These are phyloP conservation scores for Fusarium verticillioides DNA, from an alignment of 2,329 filamentous ascomycete species.

Conservation along the genomic window DNA sequence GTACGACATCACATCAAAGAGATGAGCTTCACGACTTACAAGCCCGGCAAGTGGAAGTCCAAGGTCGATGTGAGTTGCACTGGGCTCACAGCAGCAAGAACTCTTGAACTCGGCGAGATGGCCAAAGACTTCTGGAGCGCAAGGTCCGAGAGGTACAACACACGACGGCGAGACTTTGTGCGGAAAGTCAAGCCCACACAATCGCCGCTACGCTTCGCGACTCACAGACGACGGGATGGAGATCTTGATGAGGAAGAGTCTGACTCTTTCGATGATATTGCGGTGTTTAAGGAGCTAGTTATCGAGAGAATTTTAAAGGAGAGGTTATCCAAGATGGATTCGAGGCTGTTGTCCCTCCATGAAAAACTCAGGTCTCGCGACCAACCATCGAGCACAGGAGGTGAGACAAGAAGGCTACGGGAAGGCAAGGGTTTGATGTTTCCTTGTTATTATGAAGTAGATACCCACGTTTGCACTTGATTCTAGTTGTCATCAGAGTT, in stretches of 20 bases:
- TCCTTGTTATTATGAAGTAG: conserved; percentile 17
- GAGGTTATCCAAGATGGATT: not conserved
- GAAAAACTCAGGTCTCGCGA: not conserved
- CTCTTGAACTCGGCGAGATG: conserved; percentile 16
- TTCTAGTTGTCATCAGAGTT: not conserved
- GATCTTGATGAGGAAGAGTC: conserved; percentile 14
- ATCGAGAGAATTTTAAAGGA: not conserved
- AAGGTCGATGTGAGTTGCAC: not conserved
- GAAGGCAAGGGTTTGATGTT: conserved; percentile 12
- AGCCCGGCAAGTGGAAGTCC: conserved; percentile 3
- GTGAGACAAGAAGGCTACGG: not conserved
- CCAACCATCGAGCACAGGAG: not conserved
- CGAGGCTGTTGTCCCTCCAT: not conserved
- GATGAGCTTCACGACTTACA: not conserved
- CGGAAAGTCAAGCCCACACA: conserved; percentile 5
- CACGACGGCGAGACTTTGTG: conserved; percentile 9
- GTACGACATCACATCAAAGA: not conserved
- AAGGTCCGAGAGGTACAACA: conserved; percentile 12
- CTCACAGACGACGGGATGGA: not conserved
- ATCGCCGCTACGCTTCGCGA: conserved; percentile 10
- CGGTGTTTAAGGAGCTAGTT: not conserved
- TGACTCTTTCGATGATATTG: conserved; percentile 12
- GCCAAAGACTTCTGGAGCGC: conserved; percentile 26
- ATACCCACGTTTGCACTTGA: conserved; percentile 16
- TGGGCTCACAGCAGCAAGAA: not conserved